phyloP scores from a whole-genome alignment of 1,284 basidiomycete genomes.

The Ceratobasidium sp. region DNA sequence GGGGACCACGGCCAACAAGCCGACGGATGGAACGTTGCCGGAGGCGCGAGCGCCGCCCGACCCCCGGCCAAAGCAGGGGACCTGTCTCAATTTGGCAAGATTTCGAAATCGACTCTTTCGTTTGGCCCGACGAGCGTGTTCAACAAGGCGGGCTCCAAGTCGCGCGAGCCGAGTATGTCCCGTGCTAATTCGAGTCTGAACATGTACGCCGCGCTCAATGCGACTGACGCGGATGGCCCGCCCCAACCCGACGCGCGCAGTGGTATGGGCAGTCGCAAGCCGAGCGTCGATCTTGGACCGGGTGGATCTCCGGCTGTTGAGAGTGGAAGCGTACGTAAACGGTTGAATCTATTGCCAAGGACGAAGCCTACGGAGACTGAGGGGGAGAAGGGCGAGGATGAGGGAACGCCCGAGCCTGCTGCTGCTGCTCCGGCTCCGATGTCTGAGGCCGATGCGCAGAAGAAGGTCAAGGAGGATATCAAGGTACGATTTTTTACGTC shows the following conservation, averaged over 20 bases:
- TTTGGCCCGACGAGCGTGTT: slow-evolving; percentile 88
- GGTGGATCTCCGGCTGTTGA: slow-evolving; percentile 59
- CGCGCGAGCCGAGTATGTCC: slow-evolving; percentile 72
- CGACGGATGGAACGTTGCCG: slow-evolving; percentile 92
- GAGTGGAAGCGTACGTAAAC: slow-evolving; percentile 74
- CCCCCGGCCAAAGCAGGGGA: slow-evolving; percentile 86
- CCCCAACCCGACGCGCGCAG: slow-evolving; percentile 59
- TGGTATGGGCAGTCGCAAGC: slow-evolving; percentile 66
- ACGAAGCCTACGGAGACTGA: slow-evolving; percentile 65
- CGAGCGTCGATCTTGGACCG: slow-evolving; percentile 65
- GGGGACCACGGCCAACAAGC: slow-evolving; percentile 52
- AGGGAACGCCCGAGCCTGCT: slow-evolving; percentile 64
- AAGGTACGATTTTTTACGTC: slow-evolving; percentile 57
- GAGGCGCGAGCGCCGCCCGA: slow-evolving; percentile 63
- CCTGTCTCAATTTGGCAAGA: slow-evolving; percentile 89
- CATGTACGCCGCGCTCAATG: slow-evolving; percentile 88
- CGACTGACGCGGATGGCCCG: slow-evolving; percentile 66
- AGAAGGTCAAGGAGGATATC: slow-evolving; percentile 84
- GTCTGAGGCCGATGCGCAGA: slow-evolving; percentile 78
- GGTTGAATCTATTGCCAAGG: slow-evolving; percentile 77
- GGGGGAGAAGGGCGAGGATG: slow-evolving; percentile 68
- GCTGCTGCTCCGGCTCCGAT: slow-evolving; percentile 62
- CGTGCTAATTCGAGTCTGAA: slow-evolving; percentile 84
- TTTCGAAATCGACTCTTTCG: slow-evolving; percentile 75
- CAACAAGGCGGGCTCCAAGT: slow-evolving; percentile 72